Conservation (phyloP, 139 green algal genomes). For the Auxenochlorella pyrenoidosa region DNA sequence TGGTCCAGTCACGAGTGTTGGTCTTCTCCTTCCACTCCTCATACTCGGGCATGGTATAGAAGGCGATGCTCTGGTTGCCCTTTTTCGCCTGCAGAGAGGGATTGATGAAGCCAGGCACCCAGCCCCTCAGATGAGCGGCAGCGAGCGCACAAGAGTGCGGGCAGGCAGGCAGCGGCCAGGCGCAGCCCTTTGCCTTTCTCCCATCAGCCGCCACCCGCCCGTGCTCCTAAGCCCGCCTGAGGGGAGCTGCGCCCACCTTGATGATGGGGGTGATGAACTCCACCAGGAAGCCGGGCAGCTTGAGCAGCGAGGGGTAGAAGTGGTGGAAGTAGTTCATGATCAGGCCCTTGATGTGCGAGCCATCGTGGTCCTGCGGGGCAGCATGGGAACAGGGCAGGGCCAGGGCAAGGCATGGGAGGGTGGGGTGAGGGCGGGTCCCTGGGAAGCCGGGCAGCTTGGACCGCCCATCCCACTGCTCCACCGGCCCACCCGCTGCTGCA, state of each 20-base stretch:
- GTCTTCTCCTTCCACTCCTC: constrained; percentile 91
- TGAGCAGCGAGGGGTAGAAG: constrained; percentile 97
- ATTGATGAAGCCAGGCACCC: too few species aligned
- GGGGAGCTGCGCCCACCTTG: too few species aligned
- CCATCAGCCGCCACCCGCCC: too few species aligned
- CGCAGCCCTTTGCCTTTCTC: neutral
- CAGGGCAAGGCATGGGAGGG: neutral
- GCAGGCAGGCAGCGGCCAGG: too few species aligned
- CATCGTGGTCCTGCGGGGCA: constrained; percentile 89
- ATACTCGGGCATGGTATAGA: constrained; percentile 99
- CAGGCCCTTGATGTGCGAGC: constrained; percentile 99
- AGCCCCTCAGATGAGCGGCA: too few species aligned
- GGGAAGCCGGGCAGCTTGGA: too few species aligned
- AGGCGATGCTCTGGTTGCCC: constrained; percentile 77
- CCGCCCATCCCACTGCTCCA: too few species aligned
- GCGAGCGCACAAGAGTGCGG: too few species aligned
- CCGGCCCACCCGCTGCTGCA: too few species aligned
- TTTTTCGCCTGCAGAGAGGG: constrained; percentile 78
- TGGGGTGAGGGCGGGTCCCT: neutral
- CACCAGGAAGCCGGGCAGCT: constrained; percentile 93
- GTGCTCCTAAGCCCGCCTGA: too few species aligned
- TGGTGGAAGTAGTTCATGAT: constrained; percentile 99
- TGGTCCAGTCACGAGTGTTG: constrained; percentile 81
- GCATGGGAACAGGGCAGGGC: neutral
- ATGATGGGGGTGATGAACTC: constrained; percentile 99